Percentiles rank a stretch among this genome's conserved stretches.
Conservation (phyloP, 2,329 filamentous ascomycete species). For the Aspergillus sp. region DNA sequence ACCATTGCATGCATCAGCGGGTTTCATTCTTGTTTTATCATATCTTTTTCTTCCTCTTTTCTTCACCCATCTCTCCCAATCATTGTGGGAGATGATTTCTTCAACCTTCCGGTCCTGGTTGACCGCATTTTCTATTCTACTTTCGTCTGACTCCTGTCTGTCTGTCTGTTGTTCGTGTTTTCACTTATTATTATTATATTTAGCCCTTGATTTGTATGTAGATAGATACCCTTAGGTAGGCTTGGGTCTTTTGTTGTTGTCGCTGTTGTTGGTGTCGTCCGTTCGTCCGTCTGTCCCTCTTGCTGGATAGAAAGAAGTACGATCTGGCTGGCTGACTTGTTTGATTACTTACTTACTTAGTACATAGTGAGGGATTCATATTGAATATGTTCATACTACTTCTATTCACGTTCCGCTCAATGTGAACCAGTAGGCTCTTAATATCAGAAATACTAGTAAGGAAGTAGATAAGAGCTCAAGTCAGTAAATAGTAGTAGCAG, state of each 20-base stretch:
- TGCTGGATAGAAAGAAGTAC: background rate
- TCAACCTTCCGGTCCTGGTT: background rate
- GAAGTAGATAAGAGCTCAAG: too few species aligned
- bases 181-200: slow-evolving; percentile 24
- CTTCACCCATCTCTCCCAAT: background rate
- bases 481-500: background rate
- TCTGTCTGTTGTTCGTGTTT: slow-evolving; percentile 1
- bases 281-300: too few species aligned
- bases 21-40: slow-evolving; percentile 1
- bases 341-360: background rate
- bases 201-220: slow-evolving; percentile 16
- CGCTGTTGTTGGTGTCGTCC: background rate
- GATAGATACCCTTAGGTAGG: slow-evolving; percentile 24
- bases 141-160: slow-evolving; percentile 10
- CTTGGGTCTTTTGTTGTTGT: slow-evolving; percentile 16
- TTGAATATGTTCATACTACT: background rate
- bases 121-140: background rate
- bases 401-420: background rate
- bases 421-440: background rate
- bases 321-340: background rate
- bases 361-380: background rate
- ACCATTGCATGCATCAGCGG: slow-evolving; percentile 5
- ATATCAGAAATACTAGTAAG: background rate
- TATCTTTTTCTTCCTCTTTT: background rate
- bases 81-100: background rate